A percentile compares a stretch with the other conserved stretches of the same genome.
Conservation (phyloP, 495 filamentous ascomycete genomes). For the Annulohypoxylon nitens region DNA sequence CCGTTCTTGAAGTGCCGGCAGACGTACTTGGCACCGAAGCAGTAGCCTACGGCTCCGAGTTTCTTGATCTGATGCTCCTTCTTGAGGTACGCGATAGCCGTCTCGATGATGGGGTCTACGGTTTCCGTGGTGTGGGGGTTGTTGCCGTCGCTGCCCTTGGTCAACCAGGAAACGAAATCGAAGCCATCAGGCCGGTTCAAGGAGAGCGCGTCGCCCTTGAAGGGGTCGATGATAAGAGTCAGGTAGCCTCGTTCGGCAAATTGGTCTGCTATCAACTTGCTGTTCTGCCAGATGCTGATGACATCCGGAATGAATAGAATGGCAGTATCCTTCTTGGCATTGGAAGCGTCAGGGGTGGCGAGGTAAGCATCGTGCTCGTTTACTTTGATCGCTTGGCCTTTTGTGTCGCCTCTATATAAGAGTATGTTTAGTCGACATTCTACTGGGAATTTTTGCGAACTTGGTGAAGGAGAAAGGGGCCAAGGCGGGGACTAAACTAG, state of each 20-base stretch:
- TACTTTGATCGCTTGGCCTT: constrained; percentile 58
- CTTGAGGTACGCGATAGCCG: constrained; percentile 61
- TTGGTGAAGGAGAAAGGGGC: background rate
- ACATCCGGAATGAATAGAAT: constrained; percentile 74
- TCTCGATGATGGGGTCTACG: constrained; percentile 68
- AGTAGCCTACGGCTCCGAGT: constrained; percentile 81
- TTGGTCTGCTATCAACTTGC: constrained; percentile 84
- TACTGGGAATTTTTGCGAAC: background rate
- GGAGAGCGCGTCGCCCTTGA: constrained; percentile 75
- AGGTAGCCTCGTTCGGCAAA: constrained; percentile 86
- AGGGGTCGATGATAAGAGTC: constrained; percentile 80
- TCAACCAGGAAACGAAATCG: constrained; percentile 72
- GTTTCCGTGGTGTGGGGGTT: constrained; percentile 69
- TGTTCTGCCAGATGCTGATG: constrained; percentile 80
- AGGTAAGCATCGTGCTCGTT: constrained; percentile 64
- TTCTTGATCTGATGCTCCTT: constrained; percentile 69
- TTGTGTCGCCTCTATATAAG: constrained; percentile 53
- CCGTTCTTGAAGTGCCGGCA: constrained; percentile 61
- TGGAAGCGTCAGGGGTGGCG: constrained; percentile 60
- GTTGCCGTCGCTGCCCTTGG: constrained; percentile 59
- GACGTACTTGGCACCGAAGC: constrained; percentile 77
- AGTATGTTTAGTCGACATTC: background rate
- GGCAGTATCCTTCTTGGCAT: constrained; percentile 61
- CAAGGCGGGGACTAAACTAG: background rate
- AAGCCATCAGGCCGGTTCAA: constrained; percentile 69